Percentiles rank a stretch among this genome's conserved stretches.
phyloP scores from a whole-genome alignment of 495 filamentous ascomycete species.

The Xylaria nigripes region DNA sequence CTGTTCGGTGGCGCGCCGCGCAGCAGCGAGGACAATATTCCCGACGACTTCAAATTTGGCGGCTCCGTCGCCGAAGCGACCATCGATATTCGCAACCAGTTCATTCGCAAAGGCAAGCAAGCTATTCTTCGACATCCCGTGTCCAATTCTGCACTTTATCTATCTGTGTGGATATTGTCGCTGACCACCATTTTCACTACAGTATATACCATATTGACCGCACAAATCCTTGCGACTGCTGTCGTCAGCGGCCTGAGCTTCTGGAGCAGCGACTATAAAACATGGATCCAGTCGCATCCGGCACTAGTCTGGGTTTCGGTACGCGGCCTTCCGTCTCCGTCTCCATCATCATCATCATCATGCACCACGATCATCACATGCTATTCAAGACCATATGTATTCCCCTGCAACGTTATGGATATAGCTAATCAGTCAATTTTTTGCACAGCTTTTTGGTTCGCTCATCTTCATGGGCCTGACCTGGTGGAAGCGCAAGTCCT shows the following conservation, averaged over 20 bases:
- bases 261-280: constrained; percentile 68
- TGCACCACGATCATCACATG: neutral
- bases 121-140: constrained; percentile 37
- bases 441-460: constrained; percentile 55
- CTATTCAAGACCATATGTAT: neutral
- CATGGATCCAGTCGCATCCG: constrained; percentile 76
- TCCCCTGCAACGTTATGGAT: neutral
- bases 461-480: constrained; percentile 79
- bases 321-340: constrained; percentile 15
- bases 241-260: constrained; percentile 76
- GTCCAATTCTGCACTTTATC: neutral
- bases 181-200: neutral
- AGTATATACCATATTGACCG: constrained; percentile 51
- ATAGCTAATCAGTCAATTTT: constrained; percentile 8
- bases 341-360: neutral
- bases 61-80: constrained; percentile 87
- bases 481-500: constrained; percentile 96
- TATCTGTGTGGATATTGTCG: neutral
- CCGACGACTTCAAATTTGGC: constrained; percentile 98
- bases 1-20: constrained; percentile 49
- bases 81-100: constrained; percentile 92
- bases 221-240: constrained; percentile 79
- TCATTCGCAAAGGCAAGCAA: constrained; percentile 65
- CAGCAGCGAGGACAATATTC: constrained; percentile 78
- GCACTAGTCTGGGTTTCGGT: constrained; percentile 79